A percentile compares a stretch with the other conserved stretches of the same genome.
Evolutionary conservation across 257 asterid genomes (phyloP).

Genomic region (Rhazya stricta): DNA sequence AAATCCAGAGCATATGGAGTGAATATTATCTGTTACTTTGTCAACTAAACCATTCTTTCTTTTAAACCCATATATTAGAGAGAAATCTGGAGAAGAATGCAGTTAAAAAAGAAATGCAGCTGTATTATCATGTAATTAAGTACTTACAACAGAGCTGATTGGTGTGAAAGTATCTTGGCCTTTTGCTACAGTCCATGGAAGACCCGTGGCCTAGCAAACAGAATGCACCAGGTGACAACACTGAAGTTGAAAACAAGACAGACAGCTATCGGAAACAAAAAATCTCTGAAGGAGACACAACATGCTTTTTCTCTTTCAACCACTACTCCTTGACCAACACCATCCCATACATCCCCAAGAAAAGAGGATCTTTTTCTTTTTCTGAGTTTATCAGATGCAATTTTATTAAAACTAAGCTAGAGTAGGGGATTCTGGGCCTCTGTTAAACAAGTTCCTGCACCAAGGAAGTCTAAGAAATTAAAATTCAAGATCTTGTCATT

Average conservation of each 20-base stretch:
- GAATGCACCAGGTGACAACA: conserved; percentile 17
- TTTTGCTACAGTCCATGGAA: conserved; percentile 97
- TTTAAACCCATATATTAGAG: neutral
- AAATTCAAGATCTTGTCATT: neutral
- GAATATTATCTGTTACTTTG: neutral
- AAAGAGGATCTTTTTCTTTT: neutral
- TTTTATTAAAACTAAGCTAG: neutral
- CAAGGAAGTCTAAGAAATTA: neutral
- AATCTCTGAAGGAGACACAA: neutral
- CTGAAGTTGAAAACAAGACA: neutral
- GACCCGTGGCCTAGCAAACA: conserved; percentile 87
- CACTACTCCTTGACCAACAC: neutral
- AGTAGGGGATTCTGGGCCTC: neutral
- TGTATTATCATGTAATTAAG: neutral
- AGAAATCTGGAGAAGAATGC: neutral
- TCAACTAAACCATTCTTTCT: neutral
- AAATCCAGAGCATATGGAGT: neutral
- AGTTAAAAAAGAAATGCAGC: neutral
- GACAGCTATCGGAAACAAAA: neutral
- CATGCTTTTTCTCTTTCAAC: neutral
- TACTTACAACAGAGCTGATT: conserved; percentile 84
- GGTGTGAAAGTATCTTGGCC: conserved; percentile 99
- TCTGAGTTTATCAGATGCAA: neutral
- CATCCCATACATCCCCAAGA: neutral
- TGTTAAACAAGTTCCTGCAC: neutral